Base-by-base conservation (phyloP, 2,329 filamentous ascomycete genomes). In the Alternaria novae-zelandiae region DNA sequence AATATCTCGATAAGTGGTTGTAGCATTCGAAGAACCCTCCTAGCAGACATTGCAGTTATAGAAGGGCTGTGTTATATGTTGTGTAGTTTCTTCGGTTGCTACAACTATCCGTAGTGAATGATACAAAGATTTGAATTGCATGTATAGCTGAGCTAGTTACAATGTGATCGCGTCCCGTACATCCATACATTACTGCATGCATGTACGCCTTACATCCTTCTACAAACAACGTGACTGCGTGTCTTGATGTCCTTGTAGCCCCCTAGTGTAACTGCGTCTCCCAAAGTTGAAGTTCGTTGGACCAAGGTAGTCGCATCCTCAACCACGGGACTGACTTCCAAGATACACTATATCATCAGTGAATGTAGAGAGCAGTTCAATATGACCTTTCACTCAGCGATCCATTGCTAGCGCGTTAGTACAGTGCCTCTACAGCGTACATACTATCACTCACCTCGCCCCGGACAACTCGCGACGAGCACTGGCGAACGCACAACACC, bases 401-500 rank as follows among this genome's bases (percentile, higher is more conserved):
- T 21, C 4, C 3, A 21, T 21, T 4, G 21, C 21, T 21, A 21
- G 21, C 21, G 21, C 21, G 21, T 21, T 3, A 21, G 36, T 6
- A 41, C 8, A 17, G 4, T 41, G 9, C 4, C 3, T 41, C n/a
- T 11, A 6, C 4, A 41, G 3, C 5, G n/a, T 5, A 10, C 3
- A 1, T 1, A 17, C 36, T 41, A 17, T 10, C 0, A 0, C 1
- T 41, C 36, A 17, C 5, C 9, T 17, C 36, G 4, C 1, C 15
- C 15, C 36, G 1, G 36, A 11, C n/a, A 41, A 3, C 32, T 36
- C 4, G 2, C 36, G 9, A 41, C n/a, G 17, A 41, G 32, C 15
- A 10, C 1, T 10, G n/a, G 1, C 4, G 5, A 5, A 1, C 30
- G 30, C 12, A 3, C 28, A 30, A 30, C 28, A 41, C 32, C 32